A percentile compares a stretch with the other conserved stretches of the same genome.
phyloP scores from a whole-genome alignment of 108 stramenopile genomes.

The Cylindrotheca closterium region DNA sequence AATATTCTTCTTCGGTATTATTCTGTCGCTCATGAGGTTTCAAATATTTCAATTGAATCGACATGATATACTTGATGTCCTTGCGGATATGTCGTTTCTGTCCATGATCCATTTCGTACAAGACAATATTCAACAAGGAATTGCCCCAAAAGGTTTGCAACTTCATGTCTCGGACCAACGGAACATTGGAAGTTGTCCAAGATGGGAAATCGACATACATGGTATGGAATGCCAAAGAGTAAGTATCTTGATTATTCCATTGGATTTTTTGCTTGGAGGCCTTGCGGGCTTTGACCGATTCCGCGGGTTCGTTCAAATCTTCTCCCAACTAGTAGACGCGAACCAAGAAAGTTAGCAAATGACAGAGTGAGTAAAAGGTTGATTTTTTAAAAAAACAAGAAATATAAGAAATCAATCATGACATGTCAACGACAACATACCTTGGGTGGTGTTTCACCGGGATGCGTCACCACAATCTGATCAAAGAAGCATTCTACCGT shows the following conservation, averaged over 20 bases:
- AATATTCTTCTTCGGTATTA: not conserved
- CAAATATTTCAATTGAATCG: conserved; percentile 10
- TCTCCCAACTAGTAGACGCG: conserved; percentile 42
- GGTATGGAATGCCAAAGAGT: conserved; percentile 68
- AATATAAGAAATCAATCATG: too few species aligned
- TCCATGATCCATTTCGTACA: conserved; percentile 21
- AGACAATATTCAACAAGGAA: conserved; percentile 34
- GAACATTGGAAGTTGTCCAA: conserved; percentile 70
- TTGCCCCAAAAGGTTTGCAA: conserved; percentile 80
- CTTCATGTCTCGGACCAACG: conserved; percentile 55
- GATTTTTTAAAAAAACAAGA: too few species aligned
- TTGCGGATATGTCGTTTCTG: conserved; percentile 2
- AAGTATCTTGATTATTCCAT: conserved; percentile 66
- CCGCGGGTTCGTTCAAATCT: conserved; percentile 49
- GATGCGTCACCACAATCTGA: conserved; percentile 55
- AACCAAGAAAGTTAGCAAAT: too few species aligned
- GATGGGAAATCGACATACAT: conserved; percentile 78
- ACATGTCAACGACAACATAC: too few species aligned
- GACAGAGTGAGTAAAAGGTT: too few species aligned
- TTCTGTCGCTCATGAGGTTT: conserved; percentile 2
- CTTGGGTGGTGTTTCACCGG: conserved; percentile 53
- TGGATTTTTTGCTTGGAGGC: conserved; percentile 27
- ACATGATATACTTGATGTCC: conserved; percentile 5
- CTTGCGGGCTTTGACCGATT: conserved; percentile 38
- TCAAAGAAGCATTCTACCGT: conserved; percentile 56